These are phyloP conservation scores for Exophiala oligosperma DNA, from an alignment of 2,329 filamentous ascomycete genomes.

Conservation along the genomic window DNA sequence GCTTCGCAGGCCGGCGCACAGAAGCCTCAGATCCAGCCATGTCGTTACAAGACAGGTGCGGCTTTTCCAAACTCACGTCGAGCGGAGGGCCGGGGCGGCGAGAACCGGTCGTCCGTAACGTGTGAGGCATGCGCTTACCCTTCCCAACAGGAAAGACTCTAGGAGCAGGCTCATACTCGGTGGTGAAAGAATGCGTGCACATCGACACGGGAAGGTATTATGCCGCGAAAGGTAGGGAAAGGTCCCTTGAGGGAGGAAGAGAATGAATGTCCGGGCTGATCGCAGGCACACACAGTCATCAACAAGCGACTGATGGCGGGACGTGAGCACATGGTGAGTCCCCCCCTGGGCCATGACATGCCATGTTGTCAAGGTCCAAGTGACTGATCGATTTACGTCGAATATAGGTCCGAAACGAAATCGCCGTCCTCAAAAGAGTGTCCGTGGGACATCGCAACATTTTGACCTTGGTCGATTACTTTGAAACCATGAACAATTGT, in stretches of 20 bases:
- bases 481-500: conserved; percentile 99
- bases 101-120: not conserved
- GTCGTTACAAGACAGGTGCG: conserved; percentile 84
- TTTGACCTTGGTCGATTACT: conserved; percentile 95
- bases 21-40: conserved; percentile 78
- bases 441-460: conserved; percentile 99
- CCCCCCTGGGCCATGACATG: not conserved
- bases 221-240: conserved; percentile 70
- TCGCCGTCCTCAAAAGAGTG: conserved; percentile 94
- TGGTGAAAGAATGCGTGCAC: conserved; percentile 98
- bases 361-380: no score
- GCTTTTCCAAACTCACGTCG: no score
- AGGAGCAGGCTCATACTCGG: conserved; percentile 94
- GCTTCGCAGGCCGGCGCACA: conserved; percentile 15
- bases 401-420: conserved; percentile 86
- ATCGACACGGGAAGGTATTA: conserved; percentile 98
- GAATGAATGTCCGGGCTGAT: conserved; percentile 1
- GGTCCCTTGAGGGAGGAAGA: no score
- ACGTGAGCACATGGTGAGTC: conserved; percentile 87
- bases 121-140: conserved; percentile 7
- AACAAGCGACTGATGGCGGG: conserved; percentile 98
- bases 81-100: no score
- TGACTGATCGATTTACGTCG: not conserved
- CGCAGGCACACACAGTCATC: conserved; percentile 61
- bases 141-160: conserved; percentile 70